These are phyloP conservation scores for Neonectria sp. DNA, from an alignment of 2,329 filamentous ascomycete species.

Conservation along the genomic window DNA sequence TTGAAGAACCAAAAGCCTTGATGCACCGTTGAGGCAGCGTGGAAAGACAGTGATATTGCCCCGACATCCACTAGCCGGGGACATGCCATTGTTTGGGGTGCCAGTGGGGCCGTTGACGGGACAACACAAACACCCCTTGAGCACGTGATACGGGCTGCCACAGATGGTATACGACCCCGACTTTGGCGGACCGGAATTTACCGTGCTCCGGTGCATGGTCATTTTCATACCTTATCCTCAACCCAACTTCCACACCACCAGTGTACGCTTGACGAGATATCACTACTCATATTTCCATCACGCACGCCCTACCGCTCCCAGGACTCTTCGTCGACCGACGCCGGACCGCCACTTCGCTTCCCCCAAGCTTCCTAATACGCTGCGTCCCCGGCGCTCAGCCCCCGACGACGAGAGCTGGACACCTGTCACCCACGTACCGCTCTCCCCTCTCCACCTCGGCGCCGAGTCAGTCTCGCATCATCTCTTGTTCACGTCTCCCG, in stretches of 20 bases:
- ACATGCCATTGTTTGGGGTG: constrained; percentile 43
- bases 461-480: constrained; percentile 40
- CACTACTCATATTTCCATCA: constrained; percentile 46
- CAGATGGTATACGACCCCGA: constrained; percentile 25
- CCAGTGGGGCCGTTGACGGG: constrained; percentile 37
- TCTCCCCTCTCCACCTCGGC: constrained; percentile 41
- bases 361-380: constrained; percentile 44
- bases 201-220: constrained; percentile 48
- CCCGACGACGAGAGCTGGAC: constrained; percentile 41
- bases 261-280: constrained; percentile 49
- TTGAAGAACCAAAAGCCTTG: constrained; percentile 36
- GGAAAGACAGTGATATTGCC: constrained; percentile 28
- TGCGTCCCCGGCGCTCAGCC: constrained; percentile 42
- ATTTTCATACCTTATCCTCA: constrained; percentile 53
- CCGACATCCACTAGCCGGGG: constrained; percentile 16
- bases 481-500: constrained; percentile 34
- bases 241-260: constrained; percentile 48
- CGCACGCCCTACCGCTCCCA: constrained; percentile 37
- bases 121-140: constrained; percentile 26
- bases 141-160: constrained; percentile 48
- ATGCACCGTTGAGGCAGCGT: constrained; percentile 34
- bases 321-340: constrained; percentile 37
- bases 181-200: constrained; percentile 49
- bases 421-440: constrained; percentile 42
- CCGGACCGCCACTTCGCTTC: constrained; percentile 43